Conservation (phyloP, 768 basidiomycete genomes). For the Boletus rubropictus region DNA sequence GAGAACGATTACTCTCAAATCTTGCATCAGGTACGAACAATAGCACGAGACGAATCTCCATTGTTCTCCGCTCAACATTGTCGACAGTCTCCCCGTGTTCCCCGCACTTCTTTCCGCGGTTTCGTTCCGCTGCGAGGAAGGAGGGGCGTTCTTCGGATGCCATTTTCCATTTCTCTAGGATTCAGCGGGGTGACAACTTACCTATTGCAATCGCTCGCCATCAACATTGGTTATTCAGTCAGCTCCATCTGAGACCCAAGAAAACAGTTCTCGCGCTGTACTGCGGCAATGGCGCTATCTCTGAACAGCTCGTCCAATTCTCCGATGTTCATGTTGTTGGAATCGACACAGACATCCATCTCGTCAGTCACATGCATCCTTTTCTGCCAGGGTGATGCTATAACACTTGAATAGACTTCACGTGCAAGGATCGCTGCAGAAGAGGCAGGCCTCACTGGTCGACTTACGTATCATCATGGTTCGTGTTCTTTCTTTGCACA, state of each 20-base stretch:
- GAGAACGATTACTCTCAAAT: not conserved
- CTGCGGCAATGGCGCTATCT: conserved; percentile 1
- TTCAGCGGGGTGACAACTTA: conserved; percentile 3
- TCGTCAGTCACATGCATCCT: not conserved
- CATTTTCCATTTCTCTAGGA: conserved; percentile 9
- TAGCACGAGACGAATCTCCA: not conserved
- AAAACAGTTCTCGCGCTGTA: conserved; percentile 6
- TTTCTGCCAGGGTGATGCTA: not conserved
- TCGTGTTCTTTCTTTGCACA: not conserved
- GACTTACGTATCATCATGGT: conserved; percentile 3
- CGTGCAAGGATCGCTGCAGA: not conserved
- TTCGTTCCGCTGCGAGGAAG: too few relatives aligned
- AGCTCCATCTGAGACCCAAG: conserved; percentile 2
- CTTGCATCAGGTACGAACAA: not conserved
- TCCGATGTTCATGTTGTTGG: conserved; percentile 7
- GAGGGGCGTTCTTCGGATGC: not conserved
- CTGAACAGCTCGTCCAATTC: conserved; percentile 2
- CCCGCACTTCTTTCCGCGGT: not conserved
- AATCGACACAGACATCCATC: conserved; percentile 1
- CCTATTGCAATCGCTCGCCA: conserved; percentile 8
- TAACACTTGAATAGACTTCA: not conserved
- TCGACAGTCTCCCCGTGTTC: not conserved
- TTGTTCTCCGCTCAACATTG: not conserved
- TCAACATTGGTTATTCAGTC: conserved; percentile 6
- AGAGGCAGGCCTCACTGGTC: conserved; percentile 1